Conservation (phyloP, 2,329 filamentous ascomycete species). For the Talaromyces rugulosus region DNA sequence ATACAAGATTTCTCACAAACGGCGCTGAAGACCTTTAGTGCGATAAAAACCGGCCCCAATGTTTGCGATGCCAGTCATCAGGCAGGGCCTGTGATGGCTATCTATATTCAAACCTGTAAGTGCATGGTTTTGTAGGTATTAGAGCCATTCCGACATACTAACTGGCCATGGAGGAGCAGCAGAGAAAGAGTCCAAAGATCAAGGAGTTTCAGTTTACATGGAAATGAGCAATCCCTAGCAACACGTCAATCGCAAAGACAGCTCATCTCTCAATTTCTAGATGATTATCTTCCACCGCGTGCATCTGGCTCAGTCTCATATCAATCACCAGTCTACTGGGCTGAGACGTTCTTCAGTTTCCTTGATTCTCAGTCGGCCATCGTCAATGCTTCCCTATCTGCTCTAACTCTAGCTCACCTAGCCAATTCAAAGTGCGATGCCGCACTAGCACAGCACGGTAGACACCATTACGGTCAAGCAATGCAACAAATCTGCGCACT, state of each 20-base stretch:
- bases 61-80: not conserved
- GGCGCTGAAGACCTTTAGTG: not conserved
- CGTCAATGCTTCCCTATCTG: not conserved
- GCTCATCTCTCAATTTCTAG: not conserved
- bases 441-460: not conserved
- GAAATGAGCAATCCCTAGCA: not conserved
- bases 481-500: not conserved
- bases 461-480: not conserved
- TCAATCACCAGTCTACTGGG: not conserved
- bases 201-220: not conserved
- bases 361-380: not conserved
- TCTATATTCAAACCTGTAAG: not conserved
- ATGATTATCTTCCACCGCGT: conserved; percentile 1
- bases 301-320: not conserved
- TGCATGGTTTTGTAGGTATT: not conserved
- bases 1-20: not conserved
- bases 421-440: not conserved
- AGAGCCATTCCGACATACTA: not conserved
- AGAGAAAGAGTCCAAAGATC: not conserved
- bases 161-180: not conserved
- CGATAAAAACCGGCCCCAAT: not conserved
- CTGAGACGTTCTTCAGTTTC: not conserved
- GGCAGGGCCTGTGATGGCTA: not conserved
- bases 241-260: not conserved
- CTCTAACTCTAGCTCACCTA: not conserved